Conservation (phyloP, 441 rosid species). For the Sinapis alba region DNA sequence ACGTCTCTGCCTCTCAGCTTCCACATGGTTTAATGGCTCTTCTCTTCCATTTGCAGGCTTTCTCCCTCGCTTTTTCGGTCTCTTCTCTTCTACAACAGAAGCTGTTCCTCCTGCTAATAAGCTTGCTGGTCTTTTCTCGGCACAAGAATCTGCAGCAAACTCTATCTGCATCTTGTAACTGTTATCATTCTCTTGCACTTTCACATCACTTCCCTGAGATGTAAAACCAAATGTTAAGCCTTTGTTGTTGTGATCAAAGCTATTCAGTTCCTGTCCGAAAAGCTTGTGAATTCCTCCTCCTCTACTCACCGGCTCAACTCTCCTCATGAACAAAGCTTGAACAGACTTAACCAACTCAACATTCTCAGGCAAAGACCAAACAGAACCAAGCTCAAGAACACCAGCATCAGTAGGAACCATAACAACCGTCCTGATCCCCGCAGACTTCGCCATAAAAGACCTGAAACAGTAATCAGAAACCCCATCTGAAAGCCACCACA, state of each 20-base stretch:
- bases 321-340: conserved; percentile 58
- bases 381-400: conserved; percentile 91
- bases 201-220: conserved; percentile 45
- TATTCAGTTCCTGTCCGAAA: conserved; percentile 76
- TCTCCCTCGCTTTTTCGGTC: conserved; percentile 71
- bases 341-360: conserved; percentile 55
- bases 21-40: conserved; percentile 79
- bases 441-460: conserved; percentile 78
- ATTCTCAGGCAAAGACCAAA: conserved; percentile 76
- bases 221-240: conserved; percentile 45
- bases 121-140: conserved; percentile 46
- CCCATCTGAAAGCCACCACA: conserved; percentile 73
- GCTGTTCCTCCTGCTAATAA: conserved; percentile 6
- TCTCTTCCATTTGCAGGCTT: conserved; percentile 82
- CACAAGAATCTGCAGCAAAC: conserved; percentile 70
- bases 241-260: conserved; percentile 18
- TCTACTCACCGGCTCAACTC: conserved; percentile 29
- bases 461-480: conserved; percentile 75
- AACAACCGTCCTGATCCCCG: conserved; percentile 79
- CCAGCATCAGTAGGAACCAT: conserved; percentile 85
- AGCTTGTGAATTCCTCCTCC: conserved; percentile 53
- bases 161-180: conserved; percentile 65
- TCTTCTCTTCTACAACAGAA: conserved; percentile 53
- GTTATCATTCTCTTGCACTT: conserved; percentile 52
- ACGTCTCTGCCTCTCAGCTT: conserved; percentile 78